Base-by-base conservation (phyloP, 352 stramenopile genomes). In the Pythium volutum region DNA sequence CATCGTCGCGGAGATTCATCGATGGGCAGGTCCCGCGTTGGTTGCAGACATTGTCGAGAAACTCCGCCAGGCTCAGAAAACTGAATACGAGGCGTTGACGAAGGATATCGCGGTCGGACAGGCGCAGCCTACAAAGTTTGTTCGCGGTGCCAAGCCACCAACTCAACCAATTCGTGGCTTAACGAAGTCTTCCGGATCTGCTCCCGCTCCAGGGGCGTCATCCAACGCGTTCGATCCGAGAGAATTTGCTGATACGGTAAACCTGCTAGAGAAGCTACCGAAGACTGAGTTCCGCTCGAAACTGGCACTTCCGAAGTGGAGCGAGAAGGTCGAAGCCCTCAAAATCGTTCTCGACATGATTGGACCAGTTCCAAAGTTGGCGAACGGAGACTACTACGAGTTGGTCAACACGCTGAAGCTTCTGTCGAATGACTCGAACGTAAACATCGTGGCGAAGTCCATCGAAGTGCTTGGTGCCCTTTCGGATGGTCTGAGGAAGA, bases 301-400 rank as follows among this genome's bases (percentile, higher is more conserved):
- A 34, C 46, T 96, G 39, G 83, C 66, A 0, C 51, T 82, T 22
- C 73, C 85, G 6, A 96, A 96, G 59, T 96, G 87, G 87, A 96
- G 85, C 38, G 80, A 91, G 64, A 94, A 94, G 56, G 85, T 96
- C 14, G 87, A 84, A 61, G 85, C 79, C 2, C 57, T 96, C 14
- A 91, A 94, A 53, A 93, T 94, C 60, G 75, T 96, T n/a, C 53
- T 96, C 27, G 84, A 94, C 20, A 33, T 84, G 43, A 89, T 94
- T 56, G 87, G 87, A 1, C 75, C 85, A 5, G 73, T 96, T 20
- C 87, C 87, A 6, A 96, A 96, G 66, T 74, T 96, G 20, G 84
- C 85, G 23, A 89, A 90, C 53, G 87, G 84, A 18, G 87, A 96
- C 18, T 96, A 89, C 64, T 90, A 91, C 60, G 87, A 96, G 64